Base-by-base conservation (phyloP, 164 flowering plant genomes). In the Berberis thunbergii region DNA sequence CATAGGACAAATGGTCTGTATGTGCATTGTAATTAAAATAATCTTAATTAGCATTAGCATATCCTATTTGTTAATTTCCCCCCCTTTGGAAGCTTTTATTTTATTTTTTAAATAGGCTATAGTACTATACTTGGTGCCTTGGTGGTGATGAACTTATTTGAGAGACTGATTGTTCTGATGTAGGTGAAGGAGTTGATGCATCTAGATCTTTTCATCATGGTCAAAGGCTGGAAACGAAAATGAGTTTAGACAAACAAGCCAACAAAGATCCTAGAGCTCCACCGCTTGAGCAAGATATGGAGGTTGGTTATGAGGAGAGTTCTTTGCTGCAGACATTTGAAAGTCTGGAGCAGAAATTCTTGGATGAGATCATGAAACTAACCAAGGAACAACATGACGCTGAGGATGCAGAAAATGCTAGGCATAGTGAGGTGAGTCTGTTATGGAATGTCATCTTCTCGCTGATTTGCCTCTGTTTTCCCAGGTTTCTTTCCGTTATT, bases 351-450 rank as follows among this genome's bases (percentile, higher is more conserved):
- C 72, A 78, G 70, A 84, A 83, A 64, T 88, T 86, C 63, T 72
- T 67, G 43, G 82, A 79, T 73, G 95, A 84, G 5, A 80, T 84
- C 43, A 63, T 64, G 70, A 83, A 76, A 63, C 61, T 88, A 64
- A 66, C 74, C 57, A 86, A 80, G 73, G 91, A 88, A 63, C 88
- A 81, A 45, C 79, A 57, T 65, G 86, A 86, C 57, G 83, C 80
- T 46, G 95, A 88, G 72, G 87, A 86, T 75, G 82, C 78, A 41
- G 95, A 88, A 76, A 86, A 77, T 75, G 75, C 78, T 26, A 72
- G 91, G 78, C 91, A 88, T 58, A 80, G 80, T 55, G 89, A 86
- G 91, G 95, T 88, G 45, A 74, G 76, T 60, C 26, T 11, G 5
- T 42, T 42, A 41, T 42, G 46, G 5, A 7, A 6, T 40, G 11